Base-by-base conservation (phyloP, 352 stramenopile genomes). In the Globisporangium recalcitrans region DNA sequence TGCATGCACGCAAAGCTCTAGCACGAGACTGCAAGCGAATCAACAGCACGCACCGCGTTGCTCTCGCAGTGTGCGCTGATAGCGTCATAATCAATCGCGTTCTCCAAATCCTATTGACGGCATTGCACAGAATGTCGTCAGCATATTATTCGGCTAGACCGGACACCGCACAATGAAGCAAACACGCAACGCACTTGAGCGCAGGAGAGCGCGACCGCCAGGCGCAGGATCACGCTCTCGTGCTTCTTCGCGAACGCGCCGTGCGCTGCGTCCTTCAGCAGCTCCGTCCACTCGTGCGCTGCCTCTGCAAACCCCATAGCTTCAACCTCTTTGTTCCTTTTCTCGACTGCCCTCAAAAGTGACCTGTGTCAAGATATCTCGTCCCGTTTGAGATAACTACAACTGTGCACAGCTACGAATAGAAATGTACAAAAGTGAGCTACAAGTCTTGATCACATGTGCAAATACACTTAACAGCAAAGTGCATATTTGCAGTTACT, bases 201-300 rank as follows among this genome's bases (percentile, higher is more conserved):
- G 31, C 64, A 65, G 36, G 54, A 60, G 1, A 88, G 69, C 29
- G 69, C 64, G 1, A 79, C 63, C 1, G 74, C 72, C 29, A 88
- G 38, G 4, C 65, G 49, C 65, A 84, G 59, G 3, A 72, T 47
- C 0, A 60, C 5, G n/a, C 69, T 63, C 2, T 78, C 63, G 40
- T 82, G 58, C 26, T 19, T 60, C 21, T 64, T 32, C 1, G 79
- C 58, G 26, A 82, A 77, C 16, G 60, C 32, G 6, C 63, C 54
- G n/a, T 52, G 51, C 19, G 69, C 58, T 16, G 66, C 67, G 14
- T 62, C 53, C 34, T 56, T 57, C 53, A 87, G 56, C 60, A 88
- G 64, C 44, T 67, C 68, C 19, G 65, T 64, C 79, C 75, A 88
- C 46, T 84, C 79, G 8, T 64, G 67, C 16, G 64, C 69, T 9